Conservation (phyloP, 169 alveolate species). For the Perkinsus olseni region DNA sequence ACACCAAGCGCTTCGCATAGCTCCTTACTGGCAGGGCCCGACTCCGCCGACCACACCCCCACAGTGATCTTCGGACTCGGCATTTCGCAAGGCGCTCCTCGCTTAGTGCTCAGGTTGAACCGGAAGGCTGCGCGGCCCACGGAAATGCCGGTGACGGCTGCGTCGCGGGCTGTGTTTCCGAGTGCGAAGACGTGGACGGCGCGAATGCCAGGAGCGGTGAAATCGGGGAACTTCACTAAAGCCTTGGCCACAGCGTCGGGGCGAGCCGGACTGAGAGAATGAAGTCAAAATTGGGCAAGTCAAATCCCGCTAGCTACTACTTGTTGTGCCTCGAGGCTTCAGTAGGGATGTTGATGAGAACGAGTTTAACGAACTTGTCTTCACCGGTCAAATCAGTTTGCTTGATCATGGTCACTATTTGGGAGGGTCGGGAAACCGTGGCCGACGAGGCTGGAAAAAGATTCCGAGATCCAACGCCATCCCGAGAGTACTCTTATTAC, state of each 20-base stretch:
- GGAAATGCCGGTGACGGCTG: not conserved
- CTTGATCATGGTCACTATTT: not conserved
- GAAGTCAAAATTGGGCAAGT: not conserved
- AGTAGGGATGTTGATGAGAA: not conserved
- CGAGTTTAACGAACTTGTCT: not conserved
- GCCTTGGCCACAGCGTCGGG: not conserved
- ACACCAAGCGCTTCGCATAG: not conserved
- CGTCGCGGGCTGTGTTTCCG: not conserved
- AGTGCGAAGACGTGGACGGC: not conserved
- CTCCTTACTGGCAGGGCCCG: not conserved
- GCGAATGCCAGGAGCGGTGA: not conserved
- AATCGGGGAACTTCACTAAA: not conserved
- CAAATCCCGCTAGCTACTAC: not conserved
- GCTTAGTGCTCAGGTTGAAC: not conserved
- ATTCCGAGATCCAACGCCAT: not conserved
- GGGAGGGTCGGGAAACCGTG: not conserved
- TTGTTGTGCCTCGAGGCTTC: not conserved
- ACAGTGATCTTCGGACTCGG: not conserved
- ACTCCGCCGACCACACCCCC: not conserved
- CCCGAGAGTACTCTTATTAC: not conserved
- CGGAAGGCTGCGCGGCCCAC: not conserved
- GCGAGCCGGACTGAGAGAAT: not conserved
- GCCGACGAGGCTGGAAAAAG: too few relatives aligned
- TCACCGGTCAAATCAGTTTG: not conserved
- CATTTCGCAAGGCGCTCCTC: not conserved